phyloP scores from a whole-genome alignment of 148 eudicot genomes.

The Salicornia ramosissima region DNA sequence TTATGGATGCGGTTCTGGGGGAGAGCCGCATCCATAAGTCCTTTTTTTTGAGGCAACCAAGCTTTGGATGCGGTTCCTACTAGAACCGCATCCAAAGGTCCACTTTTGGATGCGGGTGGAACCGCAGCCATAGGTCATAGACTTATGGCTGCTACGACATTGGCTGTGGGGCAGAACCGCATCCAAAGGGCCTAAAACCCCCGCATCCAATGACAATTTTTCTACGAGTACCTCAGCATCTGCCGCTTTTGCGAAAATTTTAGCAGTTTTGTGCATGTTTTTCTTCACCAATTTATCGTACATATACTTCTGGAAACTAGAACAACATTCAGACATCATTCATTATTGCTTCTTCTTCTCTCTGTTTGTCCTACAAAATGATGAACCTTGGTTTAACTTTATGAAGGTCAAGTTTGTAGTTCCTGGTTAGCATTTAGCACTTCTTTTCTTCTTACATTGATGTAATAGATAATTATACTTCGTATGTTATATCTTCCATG shows the following conservation, averaged over 20 bases:
- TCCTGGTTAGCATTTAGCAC: not conserved
- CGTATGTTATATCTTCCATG: not conserved
- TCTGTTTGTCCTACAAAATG: slow-evolving; percentile 15
- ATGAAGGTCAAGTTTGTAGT: not conserved
- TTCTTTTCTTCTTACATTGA: not conserved
- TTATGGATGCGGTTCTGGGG: no score
- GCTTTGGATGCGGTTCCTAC: no score
- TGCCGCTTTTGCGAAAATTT: slow-evolving; percentile 35
- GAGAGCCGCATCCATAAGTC: no score
- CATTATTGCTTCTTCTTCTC: slow-evolving; percentile 20
- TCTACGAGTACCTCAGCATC: no score
- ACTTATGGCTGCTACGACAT: no score
- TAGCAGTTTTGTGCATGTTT: slow-evolving; percentile 28
- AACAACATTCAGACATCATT: not conserved
- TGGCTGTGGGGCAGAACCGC: no score
- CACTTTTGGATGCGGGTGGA: no score
- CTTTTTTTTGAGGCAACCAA: no score
- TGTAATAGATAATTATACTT: not conserved
- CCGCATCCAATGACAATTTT: no score
- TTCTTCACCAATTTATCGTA: slow-evolving; percentile 30
- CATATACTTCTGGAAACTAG: slow-evolving; percentile 31
- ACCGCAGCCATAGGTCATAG: no score
- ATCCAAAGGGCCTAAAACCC: no score
- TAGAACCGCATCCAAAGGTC: no score
- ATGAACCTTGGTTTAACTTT: not conserved